phyloP scores from a whole-genome alignment of 2,329 filamentous ascomycete genomes.

The Stagonosporopsis tanaceti region DNA sequence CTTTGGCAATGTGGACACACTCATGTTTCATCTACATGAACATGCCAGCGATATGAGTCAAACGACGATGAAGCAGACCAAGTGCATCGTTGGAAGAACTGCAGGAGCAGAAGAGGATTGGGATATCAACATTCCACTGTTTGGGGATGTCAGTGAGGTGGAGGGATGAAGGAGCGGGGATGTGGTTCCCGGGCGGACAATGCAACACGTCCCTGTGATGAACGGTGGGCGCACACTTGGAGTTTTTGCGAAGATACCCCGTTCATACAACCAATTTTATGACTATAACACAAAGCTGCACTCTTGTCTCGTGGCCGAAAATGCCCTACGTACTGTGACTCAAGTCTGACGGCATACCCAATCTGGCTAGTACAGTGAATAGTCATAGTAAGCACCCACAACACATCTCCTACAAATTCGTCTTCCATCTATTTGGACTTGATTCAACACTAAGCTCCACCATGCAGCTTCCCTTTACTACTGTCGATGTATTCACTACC shows the following conservation, averaged over 20 bases:
- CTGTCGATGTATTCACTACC: constrained; percentile 57
- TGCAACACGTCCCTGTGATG: not conserved
- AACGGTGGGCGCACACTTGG: not conserved
- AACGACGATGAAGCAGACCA: constrained; percentile 40
- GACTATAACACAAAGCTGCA: not conserved
- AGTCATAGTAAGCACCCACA: constrained; percentile 1
- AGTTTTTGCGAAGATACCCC: constrained; percentile 2
- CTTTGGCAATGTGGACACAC: constrained; percentile 49
- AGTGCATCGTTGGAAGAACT: constrained; percentile 47
- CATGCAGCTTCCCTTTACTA: constrained; percentile 44
- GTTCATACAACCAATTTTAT: not conserved
- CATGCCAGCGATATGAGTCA: constrained; percentile 45
- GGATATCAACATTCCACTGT: constrained; percentile 49
- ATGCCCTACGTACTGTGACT: not conserved
- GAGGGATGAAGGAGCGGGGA: not conserved
- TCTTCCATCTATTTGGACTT: not conserved
- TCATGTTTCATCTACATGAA: constrained; percentile 51
- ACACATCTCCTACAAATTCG: not conserved
- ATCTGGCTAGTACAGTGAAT: not conserved
- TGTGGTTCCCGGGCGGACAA: not conserved
- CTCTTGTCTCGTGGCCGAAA: not conserved
- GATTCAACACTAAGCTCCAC: not conserved
- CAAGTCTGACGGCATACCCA: not conserved
- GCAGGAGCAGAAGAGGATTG: constrained; percentile 45
- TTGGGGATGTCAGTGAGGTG: constrained; percentile 24